Base-by-base conservation (phyloP, 805 yeast species). In the Myxozyma neglecta region DNA sequence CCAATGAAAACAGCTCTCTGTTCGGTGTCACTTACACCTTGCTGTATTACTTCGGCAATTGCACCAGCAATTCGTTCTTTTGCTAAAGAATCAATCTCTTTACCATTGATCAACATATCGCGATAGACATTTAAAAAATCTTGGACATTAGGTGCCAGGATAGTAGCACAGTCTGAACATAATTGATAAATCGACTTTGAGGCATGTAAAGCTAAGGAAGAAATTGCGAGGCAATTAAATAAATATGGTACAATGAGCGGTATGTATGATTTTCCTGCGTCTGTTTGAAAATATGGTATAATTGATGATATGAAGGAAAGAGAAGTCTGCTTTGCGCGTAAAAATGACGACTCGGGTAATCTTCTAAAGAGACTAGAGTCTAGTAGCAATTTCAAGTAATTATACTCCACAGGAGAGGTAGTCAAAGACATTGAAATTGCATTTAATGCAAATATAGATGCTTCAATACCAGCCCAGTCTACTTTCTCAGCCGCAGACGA, bases 361-460 rank as follows among this genome's bases (percentile, higher is more conserved):
- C 59, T 60, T 10, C 53, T 53, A 70, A 77, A 70, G 9, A 76
- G 65, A 1, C 61, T 40, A 9, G 75, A 68, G 39, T 67, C 68
- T 52, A 76, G 70, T 3, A 76, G 63, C 2, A 62, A 56, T 40
- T 55, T 56, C 13, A 74, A 60, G 1, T 61, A 50, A 6, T 70
- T 66, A 18, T 71, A 72, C 63, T 71, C 75, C 43, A 70, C 72
- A 3, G 70, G 64, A 1, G 69, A 69, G 29, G 76, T 74, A 43
- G 85, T 45, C 11, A 64, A 76, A 62, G 84, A 84, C 13, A 81
- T 83, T 2, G 87, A 80, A 9, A 89, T 76, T 18, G 83, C 79
- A 64, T 77, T 81, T 7, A 89, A 66, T 13, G 88, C 75, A 71
- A 76, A 89, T 53, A 89, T 71, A 0, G 89, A 82, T 1, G 86